Conservation (phyloP, 2,329 filamentous ascomycete species). For the Penicillium sp. region DNA sequence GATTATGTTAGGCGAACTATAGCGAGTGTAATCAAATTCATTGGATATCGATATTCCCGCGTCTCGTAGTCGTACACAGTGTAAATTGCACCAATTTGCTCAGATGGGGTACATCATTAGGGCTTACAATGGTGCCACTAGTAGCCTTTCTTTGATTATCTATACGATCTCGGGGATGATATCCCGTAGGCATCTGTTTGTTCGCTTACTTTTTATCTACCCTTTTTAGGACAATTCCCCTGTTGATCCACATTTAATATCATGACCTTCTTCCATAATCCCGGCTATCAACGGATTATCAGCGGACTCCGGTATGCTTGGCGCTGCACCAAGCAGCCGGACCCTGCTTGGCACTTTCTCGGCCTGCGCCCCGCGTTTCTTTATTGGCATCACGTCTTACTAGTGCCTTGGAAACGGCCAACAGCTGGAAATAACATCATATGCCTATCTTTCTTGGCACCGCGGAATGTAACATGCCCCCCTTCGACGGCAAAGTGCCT, state of each 20-base stretch:
- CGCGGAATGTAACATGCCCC: conserved; percentile 17
- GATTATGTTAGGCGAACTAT: neutral
- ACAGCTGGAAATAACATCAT: conserved; percentile 3
- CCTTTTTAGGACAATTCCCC: neutral
- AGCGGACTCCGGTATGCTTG: conserved; percentile 14
- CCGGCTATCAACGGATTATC: conserved; percentile 13
- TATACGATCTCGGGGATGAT: neutral
- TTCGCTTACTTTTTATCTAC: neutral
- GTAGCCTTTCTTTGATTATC: neutral
- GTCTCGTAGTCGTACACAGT: neutral
- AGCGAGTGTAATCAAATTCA: conserved; percentile 8
- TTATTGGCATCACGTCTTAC: conserved; percentile 3
- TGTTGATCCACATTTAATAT: neutral
- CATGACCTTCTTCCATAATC: neutral
- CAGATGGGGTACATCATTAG: neutral
- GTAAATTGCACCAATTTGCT: neutral
- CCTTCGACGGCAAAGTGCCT: conserved; percentile 8
- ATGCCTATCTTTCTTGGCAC: conserved; percentile 19
- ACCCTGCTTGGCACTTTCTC: neutral
- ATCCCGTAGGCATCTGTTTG: neutral
- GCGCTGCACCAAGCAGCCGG: conserved; percentile 20
- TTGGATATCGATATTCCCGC: neutral
- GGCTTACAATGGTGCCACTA: neutral
- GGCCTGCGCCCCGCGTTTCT: neutral
- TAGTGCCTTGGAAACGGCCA: conserved; percentile 1